Evolutionary conservation across 768 basidiomycete genomes (phyloP).

Genomic region (Myochromella boudieri): DNA sequence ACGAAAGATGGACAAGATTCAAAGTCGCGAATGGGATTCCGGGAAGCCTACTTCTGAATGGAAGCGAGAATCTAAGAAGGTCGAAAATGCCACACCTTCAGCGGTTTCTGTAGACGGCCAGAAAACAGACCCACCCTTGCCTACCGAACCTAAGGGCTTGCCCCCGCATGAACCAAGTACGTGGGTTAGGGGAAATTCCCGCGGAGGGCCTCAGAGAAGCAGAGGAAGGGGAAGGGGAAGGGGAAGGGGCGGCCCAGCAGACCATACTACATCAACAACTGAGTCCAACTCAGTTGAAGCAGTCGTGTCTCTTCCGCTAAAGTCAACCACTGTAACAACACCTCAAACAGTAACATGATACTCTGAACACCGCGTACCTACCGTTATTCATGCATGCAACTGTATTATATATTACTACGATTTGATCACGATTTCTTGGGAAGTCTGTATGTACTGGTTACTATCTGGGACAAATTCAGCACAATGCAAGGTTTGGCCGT

Average conservation of each 20-base stretch:
- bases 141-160: too few relatives aligned
- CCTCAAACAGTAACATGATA: too few relatives aligned
- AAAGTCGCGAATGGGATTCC: constrained; percentile 83
- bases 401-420: constrained; percentile 12
- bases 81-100: constrained; percentile 10
- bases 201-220: constrained; percentile 25
- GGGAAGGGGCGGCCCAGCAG: too few relatives aligned
- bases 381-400: constrained; percentile 1
- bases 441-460: too few relatives aligned
- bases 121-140: constrained; percentile 2
- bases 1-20: constrained; percentile 79
- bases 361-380: too few relatives aligned
- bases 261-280: too few relatives aligned
- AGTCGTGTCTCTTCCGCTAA: too few relatives aligned
- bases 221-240: constrained; percentile 35
- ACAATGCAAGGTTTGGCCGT: not conserved
- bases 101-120: constrained; percentile 11
- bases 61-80: constrained; percentile 24
- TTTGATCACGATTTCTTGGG: not conserved
- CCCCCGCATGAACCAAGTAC: too few relatives aligned
- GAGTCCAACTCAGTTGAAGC: too few relatives aligned
- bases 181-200: constrained; percentile 29
- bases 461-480: too few relatives aligned
- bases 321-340: too few relatives aligned
- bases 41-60: constrained; percentile 50